Percentiles rank a stretch among this genome's conserved stretches.
These are phyloP conservation scores for Fusarium sp. DNA, from an alignment of 2,329 filamentous ascomycete genomes.

Conservation along the genomic window DNA sequence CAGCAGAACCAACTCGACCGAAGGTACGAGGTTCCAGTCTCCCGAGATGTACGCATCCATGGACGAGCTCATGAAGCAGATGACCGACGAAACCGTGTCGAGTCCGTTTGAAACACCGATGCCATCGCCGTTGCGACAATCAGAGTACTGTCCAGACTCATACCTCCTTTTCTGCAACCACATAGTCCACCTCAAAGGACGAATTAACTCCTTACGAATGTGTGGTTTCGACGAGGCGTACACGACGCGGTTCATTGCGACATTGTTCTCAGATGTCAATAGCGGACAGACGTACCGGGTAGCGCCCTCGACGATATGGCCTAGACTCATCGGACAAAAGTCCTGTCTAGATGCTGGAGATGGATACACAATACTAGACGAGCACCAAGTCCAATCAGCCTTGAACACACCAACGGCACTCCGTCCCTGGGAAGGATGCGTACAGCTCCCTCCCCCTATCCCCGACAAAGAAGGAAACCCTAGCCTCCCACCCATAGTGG, in stretches of 20 bases:
- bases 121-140: neutral
- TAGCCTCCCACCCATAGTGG: slow-evolving; percentile 29
- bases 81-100: neutral
- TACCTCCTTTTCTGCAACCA: slow-evolving; percentile 48
- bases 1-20: neutral
- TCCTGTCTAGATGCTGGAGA: slow-evolving; percentile 43
- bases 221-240: slow-evolving; percentile 52
- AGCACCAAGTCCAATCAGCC: slow-evolving; percentile 23
- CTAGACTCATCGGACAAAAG: slow-evolving; percentile 44
- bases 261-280: slow-evolving; percentile 39
- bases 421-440: slow-evolving; percentile 35
- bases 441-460: slow-evolving; percentile 43
- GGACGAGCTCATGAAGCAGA: neutral
- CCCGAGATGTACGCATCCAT: neutral
- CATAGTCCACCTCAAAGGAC: slow-evolving; percentile 45
- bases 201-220: slow-evolving; percentile 49
- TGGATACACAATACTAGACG: slow-evolving; percentile 36
- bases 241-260: slow-evolving; percentile 42
- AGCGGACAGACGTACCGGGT: slow-evolving; percentile 43
- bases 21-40: neutral
- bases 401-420: neutral
- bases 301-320: slow-evolving; percentile 48
- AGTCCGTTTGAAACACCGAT: neutral
- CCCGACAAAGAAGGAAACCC: slow-evolving; percentile 24
- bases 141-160: slow-evolving; percentile 47